Percentiles rank a stretch among this genome's conserved stretches.
Conservation (phyloP, 306 rosid species). For the Dryas alaskensis region DNA sequence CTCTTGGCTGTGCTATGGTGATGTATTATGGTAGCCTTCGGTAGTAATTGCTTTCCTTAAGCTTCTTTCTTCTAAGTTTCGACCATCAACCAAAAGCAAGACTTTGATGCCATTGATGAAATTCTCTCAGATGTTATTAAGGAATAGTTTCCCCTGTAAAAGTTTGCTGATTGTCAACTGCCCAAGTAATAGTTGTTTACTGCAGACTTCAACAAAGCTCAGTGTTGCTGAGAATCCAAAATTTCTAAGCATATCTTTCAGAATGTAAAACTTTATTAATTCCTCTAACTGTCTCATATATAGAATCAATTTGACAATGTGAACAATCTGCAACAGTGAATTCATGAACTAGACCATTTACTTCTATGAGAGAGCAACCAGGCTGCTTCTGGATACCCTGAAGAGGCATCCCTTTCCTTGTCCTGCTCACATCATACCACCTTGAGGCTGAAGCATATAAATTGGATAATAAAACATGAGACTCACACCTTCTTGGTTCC, state of each 20-base stretch:
- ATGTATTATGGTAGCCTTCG: too few relatives aligned
- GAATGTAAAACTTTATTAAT: constrained; percentile 8
- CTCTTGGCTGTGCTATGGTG: too few relatives aligned
- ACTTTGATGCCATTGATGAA: too few relatives aligned
- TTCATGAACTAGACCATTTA: constrained; percentile 23
- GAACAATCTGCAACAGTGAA: constrained; percentile 18
- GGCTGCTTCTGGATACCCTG: constrained; percentile 20
- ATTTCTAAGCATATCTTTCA: not conserved
- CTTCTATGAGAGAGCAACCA: constrained; percentile 28
- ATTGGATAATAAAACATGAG: constrained; percentile 18
- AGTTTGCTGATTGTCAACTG: not conserved
- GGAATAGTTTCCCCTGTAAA: not conserved
- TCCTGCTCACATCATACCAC: constrained; percentile 26
- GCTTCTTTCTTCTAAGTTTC: too few relatives aligned
- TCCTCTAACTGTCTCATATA: constrained; percentile 5
- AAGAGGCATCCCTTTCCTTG: constrained; percentile 8
- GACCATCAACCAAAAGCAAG: too few relatives aligned
- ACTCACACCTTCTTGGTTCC: constrained; percentile 17
- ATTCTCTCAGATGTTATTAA: too few relatives aligned
- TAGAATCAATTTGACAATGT: constrained; percentile 3
- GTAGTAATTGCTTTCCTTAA: too few relatives aligned
- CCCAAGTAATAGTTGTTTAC: not conserved
- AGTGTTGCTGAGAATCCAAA: not conserved
- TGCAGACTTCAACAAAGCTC: not conserved
- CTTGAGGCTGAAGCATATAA: constrained; percentile 21